Evolutionary conservation across 176 grass and related monocot genomes (phyloP).

Genomic region (Ensete glaucum): DNA sequence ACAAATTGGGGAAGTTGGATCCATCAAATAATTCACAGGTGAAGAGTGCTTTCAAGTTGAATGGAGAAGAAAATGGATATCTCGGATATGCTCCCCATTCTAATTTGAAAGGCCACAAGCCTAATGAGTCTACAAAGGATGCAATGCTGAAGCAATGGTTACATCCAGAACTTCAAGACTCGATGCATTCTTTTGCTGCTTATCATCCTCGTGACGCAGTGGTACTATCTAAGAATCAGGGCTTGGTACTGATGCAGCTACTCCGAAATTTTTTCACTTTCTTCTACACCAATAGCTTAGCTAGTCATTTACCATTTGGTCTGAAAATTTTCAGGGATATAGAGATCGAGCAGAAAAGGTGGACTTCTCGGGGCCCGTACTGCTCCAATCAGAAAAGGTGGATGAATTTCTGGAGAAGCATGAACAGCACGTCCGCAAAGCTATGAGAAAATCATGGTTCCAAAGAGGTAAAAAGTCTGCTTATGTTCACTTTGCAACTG

Average conservation of each 20-base stretch:
- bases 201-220: not conserved
- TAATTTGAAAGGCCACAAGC: not conserved
- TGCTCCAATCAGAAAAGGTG: constrained; percentile 41
- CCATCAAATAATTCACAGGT: not conserved
- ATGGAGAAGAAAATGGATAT: constrained; percentile 12
- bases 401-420: constrained; percentile 75
- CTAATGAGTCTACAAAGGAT: constrained; percentile 48
- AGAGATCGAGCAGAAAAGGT: constrained; percentile 41
- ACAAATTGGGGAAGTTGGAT: not conserved
- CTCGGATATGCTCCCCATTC: not conserved
- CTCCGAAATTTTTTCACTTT: not conserved
- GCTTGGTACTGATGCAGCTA: not conserved
- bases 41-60: constrained; percentile 3
- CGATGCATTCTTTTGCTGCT: constrained; percentile 25
- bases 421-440: constrained; percentile 57
- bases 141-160: constrained; percentile 65
- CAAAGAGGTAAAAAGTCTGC: constrained; percentile 2
- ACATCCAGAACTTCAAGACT: constrained; percentile 33
- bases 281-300: not conserved
- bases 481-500: not conserved
- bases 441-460: constrained; percentile 62
- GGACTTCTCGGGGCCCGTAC: constrained; percentile 59
- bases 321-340: constrained; percentile 35
- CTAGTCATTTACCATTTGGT: not conserved
- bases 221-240: not conserved